phyloP scores from a whole-genome alignment of 2,329 filamentous ascomycete genomes.

The Blastomyces emzantsi region DNA sequence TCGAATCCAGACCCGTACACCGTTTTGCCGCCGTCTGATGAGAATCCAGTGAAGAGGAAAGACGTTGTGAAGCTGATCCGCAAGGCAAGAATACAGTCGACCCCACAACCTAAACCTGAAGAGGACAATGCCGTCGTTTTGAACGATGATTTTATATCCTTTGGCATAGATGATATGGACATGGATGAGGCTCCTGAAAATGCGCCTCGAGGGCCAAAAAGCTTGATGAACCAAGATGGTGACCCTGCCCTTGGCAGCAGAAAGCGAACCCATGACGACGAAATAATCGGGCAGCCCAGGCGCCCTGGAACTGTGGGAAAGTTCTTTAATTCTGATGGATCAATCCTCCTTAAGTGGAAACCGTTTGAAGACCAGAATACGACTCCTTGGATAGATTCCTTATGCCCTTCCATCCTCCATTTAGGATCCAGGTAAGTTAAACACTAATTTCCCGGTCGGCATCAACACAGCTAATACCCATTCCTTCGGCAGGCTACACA shows the following conservation, averaged over 20 bases:
- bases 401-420: conserved; percentile 24
- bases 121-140: conserved; percentile 47
- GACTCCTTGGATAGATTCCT: conserved; percentile 53
- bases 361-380: conserved; percentile 33
- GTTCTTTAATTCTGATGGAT: conserved; percentile 44
- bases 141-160: conserved; percentile 81
- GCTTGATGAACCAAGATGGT: conserved; percentile 21
- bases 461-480: conserved; percentile 6
- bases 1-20: conserved; percentile 95
- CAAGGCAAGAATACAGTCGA: conserved; percentile 64
- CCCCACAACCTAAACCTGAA: conserved; percentile 41
- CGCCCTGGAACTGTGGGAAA: conserved; percentile 47
- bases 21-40: conserved; percentile 69
- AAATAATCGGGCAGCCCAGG: conserved; percentile 45
- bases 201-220: conserved; percentile 30
- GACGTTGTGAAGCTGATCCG: conserved; percentile 88
- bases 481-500: conserved; percentile 58
- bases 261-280: conserved; percentile 66
- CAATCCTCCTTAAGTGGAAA: conserved; percentile 47
- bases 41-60: conserved; percentile 62
- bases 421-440: conserved; percentile 27
- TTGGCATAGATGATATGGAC: conserved; percentile 54
- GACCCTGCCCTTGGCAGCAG: conserved; percentile 51
- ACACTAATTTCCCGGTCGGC: not conserved
- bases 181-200: conserved; percentile 27